Base-by-base conservation (phyloP, 768 basidiomycete genomes). In the Thelephora ganbajun region DNA sequence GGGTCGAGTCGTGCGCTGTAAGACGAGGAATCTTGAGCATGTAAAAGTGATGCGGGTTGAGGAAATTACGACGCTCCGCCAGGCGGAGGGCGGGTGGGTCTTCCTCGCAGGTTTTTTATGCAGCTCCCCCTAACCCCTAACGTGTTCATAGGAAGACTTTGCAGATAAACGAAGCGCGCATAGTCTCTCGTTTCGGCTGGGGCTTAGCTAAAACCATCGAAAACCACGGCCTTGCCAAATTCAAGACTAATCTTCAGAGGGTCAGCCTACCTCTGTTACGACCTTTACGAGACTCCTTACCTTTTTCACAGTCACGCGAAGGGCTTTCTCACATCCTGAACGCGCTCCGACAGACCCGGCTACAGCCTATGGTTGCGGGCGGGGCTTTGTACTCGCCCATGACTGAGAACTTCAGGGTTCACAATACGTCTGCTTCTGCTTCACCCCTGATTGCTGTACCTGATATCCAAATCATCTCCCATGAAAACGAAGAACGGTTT, bases 21-120 rank as follows among this genome's bases (percentile, higher is more conserved):
- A 72, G 50, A 94, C 93, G 14, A 81, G 77, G 63, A 98, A 98
- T 62, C 69, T 98, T 48, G 91, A 94, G 62, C 87, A 93, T 64
- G 82, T 89, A 59, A 94, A 92, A 66, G 76, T 94, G 45, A 83
- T 98, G 87, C 80, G 88, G 57, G 83, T 94, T 33, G 79, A 89
- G 53, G 93, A 98, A 63, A 77, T 76, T 5, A 80, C 86, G 18
- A 69, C 73, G 46, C 76, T 94, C 54, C 69, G 71, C 34, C 84
- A 85, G 53, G 71, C 74, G 30, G 63, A 69, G 1, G 79, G 83
- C 53, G 83, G 84, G 90, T 90, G 76, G 64, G 34, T 46, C 37
- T 30, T 16, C 12, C n/a, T 18, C 20, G 20, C 3, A 39, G 7
- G 6, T 23, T 34, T n/a, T 34, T 41, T 6, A 33, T 36, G n/a